Conservation (phyloP, 352 stramenopile genomes). For the Phytopythium vexans region DNA sequence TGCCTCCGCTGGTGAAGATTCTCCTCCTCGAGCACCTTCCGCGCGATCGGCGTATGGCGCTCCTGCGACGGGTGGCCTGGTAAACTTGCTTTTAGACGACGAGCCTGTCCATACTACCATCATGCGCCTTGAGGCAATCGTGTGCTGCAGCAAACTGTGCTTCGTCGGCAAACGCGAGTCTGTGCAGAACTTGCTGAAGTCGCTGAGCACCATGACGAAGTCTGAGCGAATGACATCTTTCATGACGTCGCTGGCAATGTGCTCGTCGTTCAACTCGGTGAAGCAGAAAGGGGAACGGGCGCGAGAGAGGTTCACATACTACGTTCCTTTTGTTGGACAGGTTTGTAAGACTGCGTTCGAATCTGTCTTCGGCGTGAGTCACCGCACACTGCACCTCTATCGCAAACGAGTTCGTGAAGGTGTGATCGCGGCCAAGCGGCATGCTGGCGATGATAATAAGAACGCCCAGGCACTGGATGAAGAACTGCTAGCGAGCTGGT, state of each 20-base stretch:
- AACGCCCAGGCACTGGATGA: constrained; percentile 3
- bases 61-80: neutral
- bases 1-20: neutral
- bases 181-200: neutral
- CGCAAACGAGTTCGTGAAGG: constrained; percentile 4
- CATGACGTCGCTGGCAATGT: neutral
- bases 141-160: neutral
- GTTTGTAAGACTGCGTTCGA: constrained; percentile 5
- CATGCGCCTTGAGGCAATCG: neutral
- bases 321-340: neutral
- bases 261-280: neutral
- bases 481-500: constrained; percentile 5
- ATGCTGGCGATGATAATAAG: constrained; percentile 2
- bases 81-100: neutral
- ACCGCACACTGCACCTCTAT: constrained; percentile 5
- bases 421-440: constrained; percentile 1
- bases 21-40: neutral
- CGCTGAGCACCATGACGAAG: neutral
- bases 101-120: neutral
- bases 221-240: neutral
- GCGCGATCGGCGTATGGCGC: neutral
- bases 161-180: neutral
- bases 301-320: constrained; percentile 4
- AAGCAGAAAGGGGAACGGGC: neutral
- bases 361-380: neutral